A percentile compares a stretch with the other conserved stretches of the same genome.
These are phyloP conservation scores for Calocera viscosa DNA, from an alignment of 768 basidiomycete species.

Conservation along the genomic window DNA sequence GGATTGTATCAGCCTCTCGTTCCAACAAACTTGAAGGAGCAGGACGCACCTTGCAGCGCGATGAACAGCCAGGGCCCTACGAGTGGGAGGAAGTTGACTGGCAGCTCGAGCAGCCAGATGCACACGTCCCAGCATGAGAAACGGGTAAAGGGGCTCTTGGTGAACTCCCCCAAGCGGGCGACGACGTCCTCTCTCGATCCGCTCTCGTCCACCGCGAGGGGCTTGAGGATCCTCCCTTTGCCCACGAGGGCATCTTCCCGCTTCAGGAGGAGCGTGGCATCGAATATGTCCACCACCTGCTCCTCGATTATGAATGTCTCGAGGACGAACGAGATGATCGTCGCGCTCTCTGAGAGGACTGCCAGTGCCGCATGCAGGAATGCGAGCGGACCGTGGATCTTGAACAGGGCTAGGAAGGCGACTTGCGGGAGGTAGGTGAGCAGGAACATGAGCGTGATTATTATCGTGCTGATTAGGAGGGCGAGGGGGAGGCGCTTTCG, in stretches of 20 bases:
- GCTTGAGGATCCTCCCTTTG: slow-evolving; percentile 22
- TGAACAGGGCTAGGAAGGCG: slow-evolving; percentile 46
- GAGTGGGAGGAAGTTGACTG: no score
- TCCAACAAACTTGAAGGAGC: no score
- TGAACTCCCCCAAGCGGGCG: slow-evolving; percentile 37
- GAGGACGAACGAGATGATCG: slow-evolving; percentile 35
- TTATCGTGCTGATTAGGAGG: slow-evolving; percentile 16
- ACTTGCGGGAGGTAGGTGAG: slow-evolving; percentile 57
- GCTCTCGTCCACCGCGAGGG: no score
- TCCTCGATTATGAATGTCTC: slow-evolving; percentile 36
- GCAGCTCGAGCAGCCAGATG: no score
- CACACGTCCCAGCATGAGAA: no score
- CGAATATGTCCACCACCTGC: slow-evolving; percentile 37
- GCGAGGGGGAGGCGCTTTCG: slow-evolving; percentile 14
- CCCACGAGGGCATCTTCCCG: slow-evolving; percentile 33
- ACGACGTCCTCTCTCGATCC: slow-evolving; percentile 21
- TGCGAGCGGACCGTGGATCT: slow-evolving; percentile 44
- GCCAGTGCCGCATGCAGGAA: slow-evolving; percentile 41
- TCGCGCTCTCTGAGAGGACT: slow-evolving; percentile 34
- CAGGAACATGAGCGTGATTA: slow-evolving; percentile 33
- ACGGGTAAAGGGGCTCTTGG: slow-evolving; percentile 36
- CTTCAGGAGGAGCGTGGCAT: slow-evolving; percentile 33
- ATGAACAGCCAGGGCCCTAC: no score
- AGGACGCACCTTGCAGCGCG: no score
- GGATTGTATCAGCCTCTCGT: no score